Evolutionary conservation across 495 filamentous ascomycete genomes (phyloP), one percentile per base, ranked within the genome.

Genomic region (Aspergillus ostianus): DNA sequence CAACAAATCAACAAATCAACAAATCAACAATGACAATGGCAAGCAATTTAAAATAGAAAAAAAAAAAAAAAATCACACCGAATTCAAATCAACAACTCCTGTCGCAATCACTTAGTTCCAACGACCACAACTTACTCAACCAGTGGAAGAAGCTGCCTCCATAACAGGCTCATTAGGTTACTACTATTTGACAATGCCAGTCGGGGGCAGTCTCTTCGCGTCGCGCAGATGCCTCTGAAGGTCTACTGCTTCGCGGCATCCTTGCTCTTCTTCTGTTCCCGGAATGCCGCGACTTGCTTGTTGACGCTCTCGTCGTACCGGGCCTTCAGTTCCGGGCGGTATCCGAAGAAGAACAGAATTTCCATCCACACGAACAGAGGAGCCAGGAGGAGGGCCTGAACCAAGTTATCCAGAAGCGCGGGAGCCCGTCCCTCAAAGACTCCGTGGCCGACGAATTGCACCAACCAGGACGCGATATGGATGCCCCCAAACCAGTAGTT

Each of bases 321-420:
- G 51, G 82, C 80, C 75, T 90, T 90, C 67, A 98, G 75, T 70
- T 93, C 93, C 0, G 89, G 89, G 23, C 94, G 83, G 73, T 98
- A 98, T 6, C 94, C 94, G 55, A 93, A 85, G 67, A 80, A 86
- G 77, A 98, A 98, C 21, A 98, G 77, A 18, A 96, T 76, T 79
- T 98, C 93, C 70, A 98, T 88, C 90, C 93, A 98, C 30, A 98
- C 92, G 67, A 98, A 98, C 63, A 98, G 85, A n/a, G 94, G 94
- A 0, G 94, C 94, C n/a, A 98, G 81, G 59, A 98, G 87, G 55
- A 97, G 68, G 23, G 94, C 92, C 72, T 97, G 93, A 23, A 93
- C 80, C 36, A 97, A 73, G 67, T 97, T 98, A 73, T 97, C 93
- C 62, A 97, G 73, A 59, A 96, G 67, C 13, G 93, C 93, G 12